Base-by-base conservation (phyloP, 768 basidiomycete genomes). In the Agrocybe pediades region DNA sequence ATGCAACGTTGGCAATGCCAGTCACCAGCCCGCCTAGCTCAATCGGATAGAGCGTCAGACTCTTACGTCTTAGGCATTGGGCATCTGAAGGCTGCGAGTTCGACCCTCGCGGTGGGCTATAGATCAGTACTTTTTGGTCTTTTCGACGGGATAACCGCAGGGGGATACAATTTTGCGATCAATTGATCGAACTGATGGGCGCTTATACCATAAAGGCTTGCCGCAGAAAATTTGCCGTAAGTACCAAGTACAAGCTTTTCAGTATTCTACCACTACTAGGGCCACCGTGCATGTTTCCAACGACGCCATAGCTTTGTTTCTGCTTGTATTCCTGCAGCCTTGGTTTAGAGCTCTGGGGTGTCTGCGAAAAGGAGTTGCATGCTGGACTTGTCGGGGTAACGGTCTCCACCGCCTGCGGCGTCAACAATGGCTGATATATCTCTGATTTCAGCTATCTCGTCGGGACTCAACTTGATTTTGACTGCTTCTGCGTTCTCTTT, bases 31-130 rank as follows among this genome's bases (percentile, higher is more conserved):
- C 75, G 79, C 78, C 79, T 82, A 80, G 80, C 79, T 82, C 79
- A 81, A 81, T 80, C 76, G 79, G 79, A 77, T 79, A 81, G 81
- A 82, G 79, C 79, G 77, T 81, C 78, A 79, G 79, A 81, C 79
- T 81, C 62, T 71, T 72, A 71, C 25, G 33, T 41, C 44, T 46
- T 24, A 41, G 51, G 55, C 51, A 52, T 30, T 13, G 41, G 62
- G 52, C 54, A 86, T 86, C 85, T 86, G 83, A 86, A 87, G 84
- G 85, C 82, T 86, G 85, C 85, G 85, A 83, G 85, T 86, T 86
- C 85, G 84, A 87, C 80, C 84, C 85, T 83, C 85, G 85, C 85
- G 84, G 82, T 85, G 84, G 85, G 85, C 85, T 87, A 82, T 6
- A 54, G 49, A 25, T 16, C 40, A 19, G 15, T 26, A 23, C 39